Percentiles rank a stretch among this genome's conserved stretches.
Evolutionary conservation across 2,329 filamentous ascomycete genomes (phyloP).

Genomic region (Ilyonectria mors-panacis): DNA sequence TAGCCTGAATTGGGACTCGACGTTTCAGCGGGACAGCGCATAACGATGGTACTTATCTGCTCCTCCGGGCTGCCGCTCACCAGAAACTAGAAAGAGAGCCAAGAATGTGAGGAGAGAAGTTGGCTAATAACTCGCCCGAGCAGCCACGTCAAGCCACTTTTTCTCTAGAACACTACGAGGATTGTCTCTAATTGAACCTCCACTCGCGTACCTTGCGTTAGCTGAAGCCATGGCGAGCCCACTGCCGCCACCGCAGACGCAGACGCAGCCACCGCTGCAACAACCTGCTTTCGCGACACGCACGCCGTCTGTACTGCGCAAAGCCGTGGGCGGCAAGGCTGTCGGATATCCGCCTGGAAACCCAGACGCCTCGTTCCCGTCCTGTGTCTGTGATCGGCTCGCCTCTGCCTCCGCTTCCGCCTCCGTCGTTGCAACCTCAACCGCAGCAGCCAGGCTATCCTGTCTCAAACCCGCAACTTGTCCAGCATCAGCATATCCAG

Average conservation of each 20-base stretch:
- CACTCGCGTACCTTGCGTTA: neutral
- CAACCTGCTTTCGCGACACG: slow-evolving; percentile 17
- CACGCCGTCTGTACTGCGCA: slow-evolving; percentile 13
- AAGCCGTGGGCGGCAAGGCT: slow-evolving; percentile 14
- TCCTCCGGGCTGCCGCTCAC: neutral
- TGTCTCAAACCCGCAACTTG: neutral
- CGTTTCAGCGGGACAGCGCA: neutral
- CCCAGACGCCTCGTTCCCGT: neutral
- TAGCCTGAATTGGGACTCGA: neutral
- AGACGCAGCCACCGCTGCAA: slow-evolving; percentile 18
- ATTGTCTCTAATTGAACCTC: neutral
- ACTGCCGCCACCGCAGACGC: slow-evolving; percentile 11
- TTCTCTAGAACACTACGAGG: neutral
- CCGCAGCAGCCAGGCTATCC: neutral
- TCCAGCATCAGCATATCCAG: neutral
- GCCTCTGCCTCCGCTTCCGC: neutral
- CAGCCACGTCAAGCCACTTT: neutral
- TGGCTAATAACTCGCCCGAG: neutral
- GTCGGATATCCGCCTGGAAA: neutral
- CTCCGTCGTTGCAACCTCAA: slow-evolving; percentile 16
- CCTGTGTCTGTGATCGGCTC: neutral
- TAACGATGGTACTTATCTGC: neutral
- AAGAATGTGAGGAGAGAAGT: neutral
- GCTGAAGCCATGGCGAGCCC: slow-evolving; percentile 9
- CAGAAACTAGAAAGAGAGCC: neutral